Evolutionary conservation across 495 filamentous ascomycete species (phyloP).

Genomic region (Penicillium cinerascens): DNA sequence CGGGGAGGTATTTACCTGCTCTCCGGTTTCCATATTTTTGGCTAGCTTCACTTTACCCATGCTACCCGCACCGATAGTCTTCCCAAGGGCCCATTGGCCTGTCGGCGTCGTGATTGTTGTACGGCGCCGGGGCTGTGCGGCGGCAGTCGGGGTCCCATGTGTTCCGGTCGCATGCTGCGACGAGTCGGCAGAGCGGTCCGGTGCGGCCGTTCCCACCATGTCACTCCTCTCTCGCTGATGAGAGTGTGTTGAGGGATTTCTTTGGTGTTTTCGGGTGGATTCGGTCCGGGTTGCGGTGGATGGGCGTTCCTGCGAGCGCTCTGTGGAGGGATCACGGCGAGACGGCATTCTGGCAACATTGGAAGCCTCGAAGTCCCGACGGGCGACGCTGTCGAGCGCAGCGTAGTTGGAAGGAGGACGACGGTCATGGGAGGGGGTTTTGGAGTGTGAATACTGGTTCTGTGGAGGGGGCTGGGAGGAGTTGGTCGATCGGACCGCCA

Average conservation of each 20-base stretch:
- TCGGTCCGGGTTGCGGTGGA: conserved; percentile 51
- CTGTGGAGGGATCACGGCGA: conserved; percentile 52
- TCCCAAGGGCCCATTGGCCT: conserved; percentile 88
- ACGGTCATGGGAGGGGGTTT: conserved; percentile 49
- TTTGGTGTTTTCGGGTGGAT: conserved; percentile 41
- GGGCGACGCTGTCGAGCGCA: conserved; percentile 51
- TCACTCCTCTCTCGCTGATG: conserved; percentile 53
- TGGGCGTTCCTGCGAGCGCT: conserved; percentile 47
- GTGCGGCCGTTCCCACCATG: conserved; percentile 42
- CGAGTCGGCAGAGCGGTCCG: conserved; percentile 38
- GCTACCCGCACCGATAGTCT: conserved; percentile 95
- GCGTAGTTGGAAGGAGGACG: conserved; percentile 50
- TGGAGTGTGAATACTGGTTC: conserved; percentile 42
- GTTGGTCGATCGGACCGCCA: conserved; percentile 44
- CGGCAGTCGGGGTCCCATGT: conserved; percentile 26
- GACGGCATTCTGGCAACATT: conserved; percentile 48
- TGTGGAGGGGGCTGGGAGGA: conserved; percentile 35
- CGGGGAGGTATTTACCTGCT: conserved; percentile 57
- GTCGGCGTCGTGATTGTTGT: conserved; percentile 80
- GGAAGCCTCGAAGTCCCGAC: conserved; percentile 56
- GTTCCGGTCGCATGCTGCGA: conserved; percentile 42
- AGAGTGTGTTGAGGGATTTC: conserved; percentile 43
- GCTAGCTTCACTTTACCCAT: conserved; percentile 96
- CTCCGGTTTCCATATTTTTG: conserved; percentile 72
- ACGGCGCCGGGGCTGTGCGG: conserved; percentile 60